A percentile compares a stretch with the other conserved stretches of the same genome.
Evolutionary conservation across 2,329 filamentous ascomycete species (phyloP).

Genomic region (Fonsecaea pedrosoi): DNA sequence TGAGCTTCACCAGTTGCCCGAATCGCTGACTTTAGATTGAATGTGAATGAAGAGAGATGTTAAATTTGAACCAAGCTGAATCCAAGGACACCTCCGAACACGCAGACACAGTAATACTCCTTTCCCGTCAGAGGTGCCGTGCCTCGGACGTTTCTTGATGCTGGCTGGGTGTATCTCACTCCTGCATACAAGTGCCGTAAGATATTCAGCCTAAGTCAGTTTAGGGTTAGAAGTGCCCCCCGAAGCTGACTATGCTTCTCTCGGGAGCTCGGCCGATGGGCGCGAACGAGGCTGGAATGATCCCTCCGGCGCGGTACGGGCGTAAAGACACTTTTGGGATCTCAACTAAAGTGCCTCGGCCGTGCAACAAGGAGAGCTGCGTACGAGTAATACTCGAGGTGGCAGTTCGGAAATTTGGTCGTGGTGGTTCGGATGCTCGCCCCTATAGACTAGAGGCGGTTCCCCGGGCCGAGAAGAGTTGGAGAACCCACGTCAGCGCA

Average conservation of each 20-base stretch:
- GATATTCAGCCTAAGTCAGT: background rate
- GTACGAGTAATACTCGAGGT: background rate
- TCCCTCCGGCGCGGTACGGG: background rate
- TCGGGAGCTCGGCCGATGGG: background rate
- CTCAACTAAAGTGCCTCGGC: background rate
- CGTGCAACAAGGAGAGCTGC: background rate
- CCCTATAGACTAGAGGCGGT: background rate
- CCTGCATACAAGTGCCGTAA: background rate
- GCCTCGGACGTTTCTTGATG: background rate
- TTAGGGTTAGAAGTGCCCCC: background rate
- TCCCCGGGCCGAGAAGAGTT: conserved; percentile 7
- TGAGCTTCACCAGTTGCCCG: background rate
- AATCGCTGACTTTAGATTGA: background rate
- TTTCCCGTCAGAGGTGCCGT: conserved; percentile 1
- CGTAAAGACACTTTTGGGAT: background rate
- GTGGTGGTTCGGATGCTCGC: background rate
- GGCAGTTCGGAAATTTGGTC: background rate
- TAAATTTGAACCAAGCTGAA: background rate
- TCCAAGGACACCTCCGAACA: background rate
- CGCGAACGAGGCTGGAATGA: background rate
- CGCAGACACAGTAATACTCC: background rate
- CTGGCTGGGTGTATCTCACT: background rate
- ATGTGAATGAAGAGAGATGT: background rate
- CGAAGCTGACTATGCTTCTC: background rate
- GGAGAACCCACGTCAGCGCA: conserved; percentile 6